Percentiles rank a stretch among this genome's conserved stretches.
Evolutionary conservation across 1,284 basidiomycete species (phyloP).

Genomic region (Athelia sp.): DNA sequence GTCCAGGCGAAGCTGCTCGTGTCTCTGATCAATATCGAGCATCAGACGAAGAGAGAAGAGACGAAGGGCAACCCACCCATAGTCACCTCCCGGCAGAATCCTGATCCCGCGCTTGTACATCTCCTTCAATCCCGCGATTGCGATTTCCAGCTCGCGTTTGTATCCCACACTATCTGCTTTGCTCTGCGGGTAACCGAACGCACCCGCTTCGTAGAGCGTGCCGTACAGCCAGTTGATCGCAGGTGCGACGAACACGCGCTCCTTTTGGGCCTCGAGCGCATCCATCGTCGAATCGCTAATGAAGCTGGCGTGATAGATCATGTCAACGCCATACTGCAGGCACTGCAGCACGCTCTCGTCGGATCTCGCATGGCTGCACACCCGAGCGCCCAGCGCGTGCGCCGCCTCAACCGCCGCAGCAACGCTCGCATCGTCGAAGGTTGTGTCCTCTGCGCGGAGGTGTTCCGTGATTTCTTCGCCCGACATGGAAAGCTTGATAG

Average conservation of each 20-base stretch:
- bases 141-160: constrained; percentile 23
- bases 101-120: constrained; percentile 27
- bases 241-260: constrained; percentile 24
- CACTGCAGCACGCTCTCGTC: constrained; percentile 23
- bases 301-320: constrained; percentile 12
- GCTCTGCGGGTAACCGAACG: constrained; percentile 3
- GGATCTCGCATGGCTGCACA: constrained; percentile 27
- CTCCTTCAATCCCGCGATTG: constrained; percentile 25
- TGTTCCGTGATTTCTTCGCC: constrained; percentile 30
- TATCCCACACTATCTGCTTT: constrained; percentile 12
- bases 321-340: constrained; percentile 27
- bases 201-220: constrained; percentile 16
- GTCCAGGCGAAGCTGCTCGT: constrained; percentile 29
- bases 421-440: constrained; percentile 25
- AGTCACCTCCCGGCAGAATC: constrained; percentile 25
- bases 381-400: constrained; percentile 24
- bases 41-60: neutral
- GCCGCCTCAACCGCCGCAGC: constrained; percentile 24
- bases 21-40: constrained; percentile 4
- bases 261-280: constrained; percentile 25
- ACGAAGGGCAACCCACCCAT: constrained; percentile 16
- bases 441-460: constrained; percentile 27
- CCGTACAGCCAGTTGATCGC: constrained; percentile 27
- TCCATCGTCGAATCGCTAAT: constrained; percentile 27
- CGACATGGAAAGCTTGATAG: constrained; percentile 25